Evolutionary conservation across 1,284 basidiomycete genomes (phyloP).

Genomic region (Moesziomyces aphidis): DNA sequence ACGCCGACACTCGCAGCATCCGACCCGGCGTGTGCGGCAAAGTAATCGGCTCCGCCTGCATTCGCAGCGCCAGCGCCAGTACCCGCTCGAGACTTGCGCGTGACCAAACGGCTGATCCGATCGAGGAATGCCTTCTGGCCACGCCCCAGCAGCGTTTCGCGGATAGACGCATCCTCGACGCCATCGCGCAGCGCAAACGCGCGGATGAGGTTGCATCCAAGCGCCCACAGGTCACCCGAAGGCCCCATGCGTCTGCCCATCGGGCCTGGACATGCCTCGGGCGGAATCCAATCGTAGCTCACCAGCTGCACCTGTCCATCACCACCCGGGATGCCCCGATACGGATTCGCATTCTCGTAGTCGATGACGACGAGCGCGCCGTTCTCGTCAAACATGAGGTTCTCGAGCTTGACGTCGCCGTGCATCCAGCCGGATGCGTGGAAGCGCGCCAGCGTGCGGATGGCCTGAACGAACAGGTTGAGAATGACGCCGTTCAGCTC

Average conservation of each 20-base stretch:
- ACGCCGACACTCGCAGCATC: not conserved
- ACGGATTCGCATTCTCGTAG: slow-evolving; percentile 66
- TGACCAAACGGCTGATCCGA: slow-evolving; percentile 33
- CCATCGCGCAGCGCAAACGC: slow-evolving; percentile 65
- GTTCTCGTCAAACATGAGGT: slow-evolving; percentile 63
- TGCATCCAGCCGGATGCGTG: slow-evolving; percentile 65
- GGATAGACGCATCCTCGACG: slow-evolving; percentile 53
- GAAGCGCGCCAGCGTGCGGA: slow-evolving; percentile 54
- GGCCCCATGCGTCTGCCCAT: slow-evolving; percentile 62
- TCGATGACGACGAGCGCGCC: slow-evolving; percentile 62
- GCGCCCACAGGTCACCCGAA: slow-evolving; percentile 62
- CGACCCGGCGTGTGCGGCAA: slow-evolving; percentile 10
- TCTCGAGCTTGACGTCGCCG: slow-evolving; percentile 66
- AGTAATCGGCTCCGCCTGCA: slow-evolving; percentile 13
- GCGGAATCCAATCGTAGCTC: slow-evolving; percentile 65
- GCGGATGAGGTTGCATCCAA: slow-evolving; percentile 63
- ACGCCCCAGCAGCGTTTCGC: slow-evolving; percentile 55
- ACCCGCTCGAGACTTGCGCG: slow-evolving; percentile 10
- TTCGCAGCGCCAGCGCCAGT: not conserved
- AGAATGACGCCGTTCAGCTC: slow-evolving; percentile 59
- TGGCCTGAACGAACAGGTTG: slow-evolving; percentile 58
- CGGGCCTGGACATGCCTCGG: slow-evolving; percentile 57
- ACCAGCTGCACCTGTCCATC: slow-evolving; percentile 62
- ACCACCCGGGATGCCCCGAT: slow-evolving; percentile 58
- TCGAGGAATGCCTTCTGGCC: slow-evolving; percentile 55